These are phyloP conservation scores for Skeletonema grethae DNA, from an alignment of 108 stramenopile genomes.

Conservation along the genomic window DNA sequence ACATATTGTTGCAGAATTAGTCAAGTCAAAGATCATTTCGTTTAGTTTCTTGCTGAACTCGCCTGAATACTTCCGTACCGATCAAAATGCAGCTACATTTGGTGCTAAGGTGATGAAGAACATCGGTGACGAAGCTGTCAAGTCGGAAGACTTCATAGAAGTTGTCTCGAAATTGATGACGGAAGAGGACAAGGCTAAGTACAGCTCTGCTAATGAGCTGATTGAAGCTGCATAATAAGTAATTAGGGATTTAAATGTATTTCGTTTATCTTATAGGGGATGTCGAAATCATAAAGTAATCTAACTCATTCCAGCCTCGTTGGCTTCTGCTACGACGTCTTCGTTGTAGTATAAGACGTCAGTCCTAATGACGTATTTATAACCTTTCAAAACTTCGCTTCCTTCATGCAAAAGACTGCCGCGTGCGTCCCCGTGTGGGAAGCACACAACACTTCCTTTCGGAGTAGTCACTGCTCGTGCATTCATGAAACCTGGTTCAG, in stretches of 20 bases:
- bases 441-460: slow-evolving; percentile 54
- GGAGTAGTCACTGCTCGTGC: slow-evolving; percentile 41
- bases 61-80: slow-evolving; percentile 71
- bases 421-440: slow-evolving; percentile 61
- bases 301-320: too few relatives aligned
- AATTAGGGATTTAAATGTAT: not conserved
- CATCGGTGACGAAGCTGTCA: slow-evolving; percentile 52
- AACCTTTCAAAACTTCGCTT: slow-evolving; percentile 47
- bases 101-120: slow-evolving; percentile 62
- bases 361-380: slow-evolving; percentile 71
- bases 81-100: slow-evolving; percentile 69
- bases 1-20: slow-evolving; percentile 58
- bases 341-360: slow-evolving; percentile 60
- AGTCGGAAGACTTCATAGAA: slow-evolving; percentile 41
- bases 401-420: slow-evolving; percentile 64
- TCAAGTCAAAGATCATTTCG: slow-evolving; percentile 49
- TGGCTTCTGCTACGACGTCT: not conserved
- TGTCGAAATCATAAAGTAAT: too few relatives aligned
- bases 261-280: not conserved
- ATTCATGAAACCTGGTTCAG: slow-evolving; percentile 28
- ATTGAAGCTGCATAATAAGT: slow-evolving; percentile 36
- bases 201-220: slow-evolving; percentile 42
- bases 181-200: slow-evolving; percentile 55
- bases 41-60: slow-evolving; percentile 59
- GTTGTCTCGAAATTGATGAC: slow-evolving; percentile 74